Evolutionary conservation across 75 land plant genomes (phyloP), one percentile per base, ranked within the genome.

Genomic region (Sequoia sempervirens): DNA sequence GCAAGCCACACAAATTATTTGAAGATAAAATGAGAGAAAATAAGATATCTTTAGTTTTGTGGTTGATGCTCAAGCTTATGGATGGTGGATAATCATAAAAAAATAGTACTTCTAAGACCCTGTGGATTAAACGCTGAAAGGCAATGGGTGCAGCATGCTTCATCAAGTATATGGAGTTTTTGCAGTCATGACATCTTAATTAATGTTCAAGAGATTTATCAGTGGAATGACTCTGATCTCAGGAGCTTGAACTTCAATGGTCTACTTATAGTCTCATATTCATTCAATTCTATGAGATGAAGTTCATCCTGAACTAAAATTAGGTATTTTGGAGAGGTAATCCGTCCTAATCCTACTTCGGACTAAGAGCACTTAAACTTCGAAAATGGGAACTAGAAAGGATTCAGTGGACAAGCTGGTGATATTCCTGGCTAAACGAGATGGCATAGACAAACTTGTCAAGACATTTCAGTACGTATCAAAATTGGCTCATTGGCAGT

Each of bases 391-490:
- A 1, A 73, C 84, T 84, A 91, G 88, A 90, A 86, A 92, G 75
- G 99, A 97, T 90, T 76, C 91, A 34, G 85, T 94, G 52, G 99
- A 97, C 90, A 93, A 93, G 93, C 87, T 97, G 47, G 95, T 95
- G 11, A 81, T 94, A 81, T 97, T 97, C 86, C 90, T 97, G 5
- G 99, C 99, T 38, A 97, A 97, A 88, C 80, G 99, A 82, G 99
- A 97, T 78, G 99, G 99, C 80, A 95, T 97, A 23, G 99, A 97
- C 95, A 97, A 97, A 90, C 94, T 97, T 14, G 99, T 97, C 69
- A 97, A 97, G 95, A 97, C 99, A 41, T 92, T 95, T 86, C 99
- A 97, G 80, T 97, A 97, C 81, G 93, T 92, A 18, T 92, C 96
- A 80, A 97, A 97, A 90, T 91, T 97, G 12, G 89, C 84, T 30